Evolutionary conservation across 2,329 filamentous ascomycete species (phyloP).

Genomic region (Purpureocillium takamizusanense): DNA sequence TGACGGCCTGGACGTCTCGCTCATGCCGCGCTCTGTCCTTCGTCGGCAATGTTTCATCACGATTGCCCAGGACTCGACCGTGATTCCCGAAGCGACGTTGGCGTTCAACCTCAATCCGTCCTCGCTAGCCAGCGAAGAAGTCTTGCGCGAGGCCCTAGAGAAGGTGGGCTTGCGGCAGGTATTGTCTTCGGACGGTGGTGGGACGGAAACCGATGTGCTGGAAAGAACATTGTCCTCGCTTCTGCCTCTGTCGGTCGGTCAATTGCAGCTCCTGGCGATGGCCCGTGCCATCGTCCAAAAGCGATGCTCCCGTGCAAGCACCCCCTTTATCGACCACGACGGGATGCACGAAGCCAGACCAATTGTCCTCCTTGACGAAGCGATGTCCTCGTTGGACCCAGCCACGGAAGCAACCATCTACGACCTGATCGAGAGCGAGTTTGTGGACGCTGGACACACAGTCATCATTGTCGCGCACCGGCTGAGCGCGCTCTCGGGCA

Average conservation of each 20-base stretch:
- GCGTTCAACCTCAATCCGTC: slow-evolving; percentile 12
- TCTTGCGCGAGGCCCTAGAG: slow-evolving; percentile 4
- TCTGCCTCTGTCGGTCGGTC: slow-evolving; percentile 5
- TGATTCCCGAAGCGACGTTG: slow-evolving; percentile 9
- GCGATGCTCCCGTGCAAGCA: too few species aligned
- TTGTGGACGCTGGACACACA: slow-evolving; percentile 20
- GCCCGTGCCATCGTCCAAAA: not conserved
- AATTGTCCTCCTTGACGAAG: slow-evolving; percentile 22
- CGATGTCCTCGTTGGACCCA: slow-evolving; percentile 21
- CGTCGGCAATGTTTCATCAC: slow-evolving; percentile 20
- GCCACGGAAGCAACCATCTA: slow-evolving; percentile 21
- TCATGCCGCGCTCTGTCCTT: slow-evolving; percentile 11
- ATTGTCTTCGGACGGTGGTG: not conserved
- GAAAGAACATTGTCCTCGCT: slow-evolving; percentile 15
- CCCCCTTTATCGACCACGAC: too few species aligned
- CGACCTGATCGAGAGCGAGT: slow-evolving; percentile 16
- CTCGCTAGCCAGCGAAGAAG: slow-evolving; percentile 1
- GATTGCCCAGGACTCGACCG: slow-evolving; percentile 19
- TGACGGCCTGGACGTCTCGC: slow-evolving; percentile 17
- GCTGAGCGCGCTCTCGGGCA: slow-evolving; percentile 13
- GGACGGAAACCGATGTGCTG: slow-evolving; percentile 8
- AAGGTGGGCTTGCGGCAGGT: not conserved
- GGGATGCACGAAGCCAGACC: slow-evolving; percentile 11
- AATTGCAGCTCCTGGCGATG: slow-evolving; percentile 1
- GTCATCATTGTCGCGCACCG: slow-evolving; percentile 26